Evolutionary conservation across 805 yeast genomes (phyloP), one percentile per base, ranked within the genome.

Genomic region (Starmerella potacharoeniae): DNA sequence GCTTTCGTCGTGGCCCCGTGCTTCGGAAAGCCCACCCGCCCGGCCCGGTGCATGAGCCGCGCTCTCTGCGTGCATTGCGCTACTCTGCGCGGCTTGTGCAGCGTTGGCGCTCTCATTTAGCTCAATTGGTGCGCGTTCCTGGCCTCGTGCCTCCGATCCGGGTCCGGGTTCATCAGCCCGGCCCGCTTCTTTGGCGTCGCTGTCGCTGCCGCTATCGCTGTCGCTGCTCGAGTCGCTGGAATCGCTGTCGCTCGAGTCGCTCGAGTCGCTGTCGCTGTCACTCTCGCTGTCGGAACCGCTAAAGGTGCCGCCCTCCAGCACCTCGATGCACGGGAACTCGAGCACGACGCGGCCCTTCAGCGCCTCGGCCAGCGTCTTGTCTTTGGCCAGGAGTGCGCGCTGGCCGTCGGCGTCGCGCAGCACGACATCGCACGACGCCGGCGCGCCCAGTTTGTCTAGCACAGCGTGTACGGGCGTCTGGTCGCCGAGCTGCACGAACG

Each of bases 251-350:
- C 33, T 22, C 22, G 22, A 22, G 16, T n/a, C 35, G n/a, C 44
- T 22, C n/a, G n/a, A 22, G 29, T 58, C 55, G 41, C 46, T 35
- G 39, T 47, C 37, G 47, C 39, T 28, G 49, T 47, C 58, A 6
- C 51, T 16, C n/a, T 49, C 58, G 5, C 52, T 29, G 16, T 52
- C 60, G 34, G 54, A 42, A 11, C 53, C 64, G 22, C 52, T 41
- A 5, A 53, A 56, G 46, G 52, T 47, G 17, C 49, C 55, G 16
- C 47, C 42, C 52, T 37, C 62, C 45, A 22, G 55, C 58, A 42
- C 53, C 51, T 28, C 58, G 5, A 88, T 71, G 0, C 89, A 83
- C 0, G 96, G 95, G 60, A 77, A 88, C 65, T 88, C 96, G 37
- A 87, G 73, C 0, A 88, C 85, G 0, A 81, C 73, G 54, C 75